These are phyloP conservation scores for Psilocybe tampanensis DNA, from an alignment of 768 basidiomycete genomes.

Conservation along the genomic window DNA sequence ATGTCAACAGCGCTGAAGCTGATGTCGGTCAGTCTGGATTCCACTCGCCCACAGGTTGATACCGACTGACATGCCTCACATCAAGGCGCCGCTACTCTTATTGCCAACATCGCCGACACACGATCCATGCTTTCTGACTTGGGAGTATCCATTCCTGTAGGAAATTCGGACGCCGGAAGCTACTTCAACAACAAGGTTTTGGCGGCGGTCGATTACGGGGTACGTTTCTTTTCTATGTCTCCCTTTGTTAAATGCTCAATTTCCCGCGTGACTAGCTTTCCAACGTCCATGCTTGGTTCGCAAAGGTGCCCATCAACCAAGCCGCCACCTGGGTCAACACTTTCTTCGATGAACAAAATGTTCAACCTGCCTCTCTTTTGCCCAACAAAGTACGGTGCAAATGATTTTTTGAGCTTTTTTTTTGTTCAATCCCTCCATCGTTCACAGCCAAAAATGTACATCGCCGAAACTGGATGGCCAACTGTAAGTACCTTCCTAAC, in stretches of 20 bases:
- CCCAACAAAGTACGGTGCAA: conserved; percentile 51
- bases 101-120: conserved; percentile 69
- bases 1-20: conserved; percentile 63
- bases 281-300: conserved; percentile 97
- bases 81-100: conserved; percentile 59
- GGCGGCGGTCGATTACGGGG: conserved; percentile 65
- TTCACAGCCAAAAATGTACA: conserved; percentile 70
- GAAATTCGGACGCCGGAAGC: conserved; percentile 85
- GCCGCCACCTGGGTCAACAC: conserved; percentile 82
- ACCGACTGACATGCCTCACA: background rate
- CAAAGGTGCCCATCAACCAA: conserved; percentile 64
- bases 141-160: conserved; percentile 67
- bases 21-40: conserved; percentile 36
- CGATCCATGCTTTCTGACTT: conserved; percentile 52
- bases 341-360: conserved; percentile 77
- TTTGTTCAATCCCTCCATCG: background rate
- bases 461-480: conserved; percentile 90
- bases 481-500: conserved; percentile 45
- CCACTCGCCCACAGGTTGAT: background rate
- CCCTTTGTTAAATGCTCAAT: conserved; percentile 1
- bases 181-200: conserved; percentile 77
- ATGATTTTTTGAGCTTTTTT: background rate
- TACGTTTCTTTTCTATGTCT: conserved; percentile 31
- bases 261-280: conserved; percentile 64
- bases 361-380: conserved; percentile 54